phyloP scores from a whole-genome alignment of 108 stramenopile species.

The Nannochloropsis granulata region DNA sequence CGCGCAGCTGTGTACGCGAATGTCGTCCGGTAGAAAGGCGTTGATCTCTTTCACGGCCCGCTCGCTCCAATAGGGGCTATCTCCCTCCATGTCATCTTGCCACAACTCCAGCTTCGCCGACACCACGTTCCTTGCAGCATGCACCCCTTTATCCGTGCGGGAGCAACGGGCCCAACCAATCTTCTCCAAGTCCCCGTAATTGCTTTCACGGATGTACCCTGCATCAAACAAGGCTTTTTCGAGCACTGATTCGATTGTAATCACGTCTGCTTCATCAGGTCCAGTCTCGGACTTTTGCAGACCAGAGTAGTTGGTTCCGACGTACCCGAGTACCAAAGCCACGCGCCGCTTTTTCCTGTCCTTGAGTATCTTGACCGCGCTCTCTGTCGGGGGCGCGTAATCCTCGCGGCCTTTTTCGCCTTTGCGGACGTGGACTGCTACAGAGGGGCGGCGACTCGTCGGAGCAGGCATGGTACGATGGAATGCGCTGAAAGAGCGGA shows the following conservation, averaged over 20 bases:
- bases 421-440: background rate
- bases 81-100: slow-evolving; percentile 1
- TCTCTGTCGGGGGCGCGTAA: background rate
- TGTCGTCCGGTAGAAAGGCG: slow-evolving; percentile 58
- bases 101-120: slow-evolving; percentile 11
- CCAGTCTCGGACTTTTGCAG: slow-evolving; percentile 46
- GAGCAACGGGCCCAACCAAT: slow-evolving; percentile 81
- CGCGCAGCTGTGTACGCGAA: slow-evolving; percentile 60
- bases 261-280: slow-evolving; percentile 4
- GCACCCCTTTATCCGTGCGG: slow-evolving; percentile 91
- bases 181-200: slow-evolving; percentile 73
- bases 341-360: slow-evolving; percentile 32
- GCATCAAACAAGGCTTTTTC: slow-evolving; percentile 62
- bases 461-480: background rate
- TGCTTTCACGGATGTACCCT: slow-evolving; percentile 47
- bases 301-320: slow-evolving; percentile 51
- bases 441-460: background rate
- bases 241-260: slow-evolving; percentile 79
- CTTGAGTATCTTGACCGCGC: background rate
- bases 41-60: slow-evolving; percentile 47
- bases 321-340: slow-evolving; percentile 34
- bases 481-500: background rate
- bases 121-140: slow-evolving; percentile 81
- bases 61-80: background rate
- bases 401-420: background rate